These are phyloP conservation scores for Ceratocystis cacaofunesta DNA, from an alignment of 2,329 filamentous ascomycete genomes.

Conservation along the genomic window DNA sequence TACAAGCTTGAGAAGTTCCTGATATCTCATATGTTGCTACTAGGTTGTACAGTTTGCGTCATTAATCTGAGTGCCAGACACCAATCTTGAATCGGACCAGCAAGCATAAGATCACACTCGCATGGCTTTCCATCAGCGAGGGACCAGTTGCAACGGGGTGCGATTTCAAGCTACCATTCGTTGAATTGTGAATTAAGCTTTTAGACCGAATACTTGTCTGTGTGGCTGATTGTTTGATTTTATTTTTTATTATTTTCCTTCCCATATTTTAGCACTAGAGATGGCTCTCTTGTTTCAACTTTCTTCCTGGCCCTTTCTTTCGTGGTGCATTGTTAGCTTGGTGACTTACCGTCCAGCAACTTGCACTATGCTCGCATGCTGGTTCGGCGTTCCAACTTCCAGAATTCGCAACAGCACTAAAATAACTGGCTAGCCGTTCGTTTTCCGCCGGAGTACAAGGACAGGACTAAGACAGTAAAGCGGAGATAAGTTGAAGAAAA, in stretches of 20 bases:
- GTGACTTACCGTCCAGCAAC: neutral
- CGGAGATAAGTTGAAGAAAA: neutral
- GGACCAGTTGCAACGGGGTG: neutral
- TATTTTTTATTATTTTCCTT: neutral
- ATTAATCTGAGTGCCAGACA: neutral
- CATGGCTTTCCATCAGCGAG: neutral
- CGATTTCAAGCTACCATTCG: slow-evolving; percentile 2
- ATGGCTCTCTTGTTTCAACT: neutral
- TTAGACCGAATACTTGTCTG: neutral
- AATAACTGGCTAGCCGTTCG: slow-evolving; percentile 1
- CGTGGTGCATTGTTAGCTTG: neutral
- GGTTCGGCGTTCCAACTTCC: neutral
- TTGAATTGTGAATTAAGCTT: neutral
- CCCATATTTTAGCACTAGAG: neutral
- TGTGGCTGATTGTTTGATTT: neutral
- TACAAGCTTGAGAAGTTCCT: neutral
- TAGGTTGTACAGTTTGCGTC: neutral
- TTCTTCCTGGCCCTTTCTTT: neutral
- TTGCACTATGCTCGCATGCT: neutral
- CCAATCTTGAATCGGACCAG: neutral
- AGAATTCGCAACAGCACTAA: neutral
- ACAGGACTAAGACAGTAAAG: neutral
- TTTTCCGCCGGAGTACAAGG: slow-evolving; percentile 1
- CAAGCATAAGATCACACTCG: neutral
- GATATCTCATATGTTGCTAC: neutral